Percentiles rank a stretch among this genome's conserved stretches.
phyloP scores from a whole-genome alignment of 2,329 filamentous ascomycete genomes.

The Paramyrothecium roridum region DNA sequence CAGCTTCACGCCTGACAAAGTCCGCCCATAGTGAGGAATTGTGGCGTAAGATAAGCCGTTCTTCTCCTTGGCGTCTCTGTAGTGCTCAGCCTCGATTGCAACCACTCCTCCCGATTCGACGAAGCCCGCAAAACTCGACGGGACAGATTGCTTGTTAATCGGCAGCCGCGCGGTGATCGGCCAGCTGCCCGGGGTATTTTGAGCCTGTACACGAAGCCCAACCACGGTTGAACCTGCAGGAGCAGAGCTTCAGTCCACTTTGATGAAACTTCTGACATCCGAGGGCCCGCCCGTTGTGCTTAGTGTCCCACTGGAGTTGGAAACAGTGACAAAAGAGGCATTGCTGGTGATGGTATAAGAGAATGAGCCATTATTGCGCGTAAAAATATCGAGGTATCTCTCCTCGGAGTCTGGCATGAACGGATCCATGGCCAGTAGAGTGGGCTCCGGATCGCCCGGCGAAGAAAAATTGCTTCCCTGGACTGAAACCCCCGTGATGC shows the following conservation, averaged over 20 bases:
- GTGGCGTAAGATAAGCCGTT: background rate
- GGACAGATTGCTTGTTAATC: background rate
- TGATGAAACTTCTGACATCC: conserved; percentile 8
- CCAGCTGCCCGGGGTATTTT: no score
- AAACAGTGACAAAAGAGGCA: conserved; percentile 49
- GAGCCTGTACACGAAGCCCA: no score
- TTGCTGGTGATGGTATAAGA: conserved; percentile 43
- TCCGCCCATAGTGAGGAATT: background rate
- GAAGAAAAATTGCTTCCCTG: no score
- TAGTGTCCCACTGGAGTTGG: conserved; percentile 47
- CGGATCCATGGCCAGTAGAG: background rate
- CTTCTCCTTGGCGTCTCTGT: background rate
- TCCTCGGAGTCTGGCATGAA: conserved; percentile 11
- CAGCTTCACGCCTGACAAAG: background rate
- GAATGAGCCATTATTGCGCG: conserved; percentile 1
- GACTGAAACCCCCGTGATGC: no score
- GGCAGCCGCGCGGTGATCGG: no score
- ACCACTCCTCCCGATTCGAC: background rate
- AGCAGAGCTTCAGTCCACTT: conserved; percentile 11
- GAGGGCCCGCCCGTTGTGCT: conserved; percentile 27
- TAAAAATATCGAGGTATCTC: conserved; percentile 9
- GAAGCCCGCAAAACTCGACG: background rate
- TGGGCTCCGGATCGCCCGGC: no score
- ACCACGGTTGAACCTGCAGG: no score
- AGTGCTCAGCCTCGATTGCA: background rate